Base-by-base conservation (phyloP, 139 green algal genomes). In the Chlorella vulgaris region DNA sequence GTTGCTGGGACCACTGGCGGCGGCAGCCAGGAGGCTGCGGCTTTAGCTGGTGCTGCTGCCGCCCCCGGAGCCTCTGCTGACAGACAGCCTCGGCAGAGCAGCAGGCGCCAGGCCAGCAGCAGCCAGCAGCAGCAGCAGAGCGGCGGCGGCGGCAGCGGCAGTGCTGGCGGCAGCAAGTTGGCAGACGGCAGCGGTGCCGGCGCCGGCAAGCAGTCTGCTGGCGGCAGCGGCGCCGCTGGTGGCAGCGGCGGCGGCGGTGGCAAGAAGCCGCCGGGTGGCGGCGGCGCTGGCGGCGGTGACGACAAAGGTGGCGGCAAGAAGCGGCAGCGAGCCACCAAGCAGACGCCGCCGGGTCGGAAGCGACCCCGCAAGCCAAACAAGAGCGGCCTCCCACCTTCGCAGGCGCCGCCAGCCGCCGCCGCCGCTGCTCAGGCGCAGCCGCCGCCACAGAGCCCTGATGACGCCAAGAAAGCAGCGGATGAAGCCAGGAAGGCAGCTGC, bases 341-440 rank as follows among this genome's bases (percentile, higher is more conserved):
- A 51, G 51, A 24, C 53, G 26, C n/a, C 29, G 15, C 58, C 74
- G 1, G 58, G 38, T 3, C 74, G 74, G 28, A 69, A 70, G 74
- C 74, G 74, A 36, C 58, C 74, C 22, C 58, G 74, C 58, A 80
- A 80, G 74, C 74, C 74, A 6, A 55, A 39, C 38, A 80, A 80
- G 63, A 36, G 58, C 39, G 58, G 6, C 71, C 19, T 18, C 15
- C n/a, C 71, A 62, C 8, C 71, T 33, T 33, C 51, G 21, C 33
- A 33, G 24, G 35, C 35, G 3, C 3, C 63, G 15, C 33, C 70
- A 7, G 33, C 70, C 18, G 70, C 40, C 5, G 53, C 73, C 40
- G 53, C 24, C 35, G 8, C 35, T 24, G 51, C 73, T 50, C 73
- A 67, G 53, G 51, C 39, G 73, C 51, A 63, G 21, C 53, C 35